Evolutionary conservation across 176 grass and related monocot species (phyloP).

Genomic region (maize (Zea mays)): Zm-B73-REFERENCE-NAM-5.0 NC_050101.1:123302501-123303000

Average conservation of each 20-base stretch:
- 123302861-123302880: too few species aligned
- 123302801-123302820: too few species aligned
- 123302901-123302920: too few species aligned
- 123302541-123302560: not conserved
- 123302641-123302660: not conserved
- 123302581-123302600: not conserved
- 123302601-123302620: not conserved
- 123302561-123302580: not conserved
- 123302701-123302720: not conserved
- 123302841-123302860: too few species aligned
- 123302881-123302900: too few species aligned
- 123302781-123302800: not conserved
- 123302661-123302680: not conserved
- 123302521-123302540: constrained; percentile 88
- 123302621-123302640: constrained; percentile 16
- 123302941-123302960: too few species aligned
- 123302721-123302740: not conserved
- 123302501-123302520: constrained; percentile 79
- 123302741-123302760: not conserved
- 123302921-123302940: too few species aligned
- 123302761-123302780: constrained; percentile 3
- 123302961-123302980: too few species aligned
- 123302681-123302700: not conserved
- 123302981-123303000: too few species aligned
- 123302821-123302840: too few species aligned